Base-by-base conservation (phyloP, 257 asterid genomes). In the Rauvolfia tetraphylla region DNA sequence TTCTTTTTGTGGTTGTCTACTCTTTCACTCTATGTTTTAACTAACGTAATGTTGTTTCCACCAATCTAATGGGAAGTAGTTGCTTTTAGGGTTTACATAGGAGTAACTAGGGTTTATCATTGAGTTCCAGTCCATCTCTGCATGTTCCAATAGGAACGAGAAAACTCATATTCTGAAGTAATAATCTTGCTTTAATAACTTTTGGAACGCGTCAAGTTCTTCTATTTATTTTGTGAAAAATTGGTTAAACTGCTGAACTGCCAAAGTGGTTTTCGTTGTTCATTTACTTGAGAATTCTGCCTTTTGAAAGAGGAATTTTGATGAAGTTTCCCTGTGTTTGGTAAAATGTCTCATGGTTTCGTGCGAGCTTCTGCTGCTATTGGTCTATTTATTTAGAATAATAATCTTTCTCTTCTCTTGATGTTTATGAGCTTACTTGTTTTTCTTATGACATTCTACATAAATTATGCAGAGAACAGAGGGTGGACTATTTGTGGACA, bases 401-500 rank as follows among this genome's bases (percentile, higher is more conserved):
- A n/a, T 56, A n/a, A 0, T 33, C n/a, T 20, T 20, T 65, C 12
- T 31, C 6, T 38, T 71, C 29, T 49, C 59, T 42, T 9, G 13
- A 29, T 38, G 49, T 46, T 61, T n/a, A 78, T 13, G 56, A 66
- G 44, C 56, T 38, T 18, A 38, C 36, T 15, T 22, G 22, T 59
- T 41, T 22, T 66, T 56, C 38, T 66, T 42, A 36, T 44, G 27
- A 72, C 49, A 31, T 13, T 56, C 18, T 39, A 29, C 44, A n/a
- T 70, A n/a, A 38, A 36, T 51, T 5, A 0, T 79, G 61, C 95
- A 95, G 99, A 91, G 74, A 88, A 90, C 99, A 13, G 93, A 89
- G 68, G 99, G 93, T 51, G 98, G 99, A 27, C 82, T 95, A 54
- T 95, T 85, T 74, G 93, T 95, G 77, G 99, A 95, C 82, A 90